A percentile compares a stretch with the other conserved stretches of the same genome.
These are phyloP conservation scores for Apophysomyces ossiformis DNA, from an alignment of 371 early-diverging fungal species.

Conservation along the genomic window DNA sequence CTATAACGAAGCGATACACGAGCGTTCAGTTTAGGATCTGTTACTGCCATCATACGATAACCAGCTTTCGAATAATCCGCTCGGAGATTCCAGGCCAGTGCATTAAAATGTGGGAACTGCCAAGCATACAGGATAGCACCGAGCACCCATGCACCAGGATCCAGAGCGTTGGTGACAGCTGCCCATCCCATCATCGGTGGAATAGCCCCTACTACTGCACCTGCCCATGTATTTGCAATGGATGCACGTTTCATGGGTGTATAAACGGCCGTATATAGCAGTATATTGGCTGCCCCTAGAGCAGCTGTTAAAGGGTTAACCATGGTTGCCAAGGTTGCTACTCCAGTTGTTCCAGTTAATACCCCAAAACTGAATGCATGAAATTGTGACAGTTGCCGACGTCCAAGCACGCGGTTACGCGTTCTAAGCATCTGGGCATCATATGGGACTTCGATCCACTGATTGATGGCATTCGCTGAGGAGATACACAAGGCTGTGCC, in stretches of 20 bases:
- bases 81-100: slow-evolving; percentile 89
- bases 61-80: slow-evolving; percentile 97
- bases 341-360: slow-evolving; percentile 75
- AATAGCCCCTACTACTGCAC: slow-evolving; percentile 94
- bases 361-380: slow-evolving; percentile 87
- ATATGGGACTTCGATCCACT: slow-evolving; percentile 94
- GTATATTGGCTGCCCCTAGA: slow-evolving; percentile 85
- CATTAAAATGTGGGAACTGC: slow-evolving; percentile 99
- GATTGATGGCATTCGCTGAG: slow-evolving; percentile 95
- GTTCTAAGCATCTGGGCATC: slow-evolving; percentile 98
- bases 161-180: slow-evolving; percentile 81
- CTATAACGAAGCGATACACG: slow-evolving; percentile 87
- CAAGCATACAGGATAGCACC: slow-evolving; percentile 89
- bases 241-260: slow-evolving; percentile 95
- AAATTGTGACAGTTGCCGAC: slow-evolving; percentile 79
- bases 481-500: slow-evolving; percentile 93
- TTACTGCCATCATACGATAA: slow-evolving; percentile 94
- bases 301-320: slow-evolving; percentile 88
- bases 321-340: slow-evolving; percentile 63
- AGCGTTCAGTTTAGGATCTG: slow-evolving; percentile 86
- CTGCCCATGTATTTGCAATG: slow-evolving; percentile 95
- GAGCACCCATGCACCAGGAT: slow-evolving; percentile 81
- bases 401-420: slow-evolving; percentile 84
- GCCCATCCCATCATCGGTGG: slow-evolving; percentile 99
- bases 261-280: slow-evolving; percentile 89